Evolutionary conservation across 345 rosid species (phyloP), one percentile per base, ranked within the genome.

Genomic region (Brassica carinata): DNA sequence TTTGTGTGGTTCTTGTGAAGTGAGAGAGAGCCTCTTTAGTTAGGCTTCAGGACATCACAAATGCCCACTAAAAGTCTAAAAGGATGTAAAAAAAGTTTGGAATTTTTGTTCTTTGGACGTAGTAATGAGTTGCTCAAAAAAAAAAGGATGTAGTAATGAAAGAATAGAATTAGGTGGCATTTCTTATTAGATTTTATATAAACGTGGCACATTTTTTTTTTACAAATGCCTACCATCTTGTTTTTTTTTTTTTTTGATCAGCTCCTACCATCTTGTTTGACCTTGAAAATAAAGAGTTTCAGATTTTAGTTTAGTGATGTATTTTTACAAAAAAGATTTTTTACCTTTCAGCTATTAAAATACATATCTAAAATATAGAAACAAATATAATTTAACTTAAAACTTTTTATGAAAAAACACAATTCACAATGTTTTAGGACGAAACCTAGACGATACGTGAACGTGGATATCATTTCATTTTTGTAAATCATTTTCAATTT

Each of bases 1-100:
- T 19, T 71, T 76, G 84, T 72, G 84, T 82, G 84, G 84, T 61
- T 68, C 71, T 82, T 61, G 78, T 82, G 40, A 17, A 72, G 27
- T 75, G 72, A 34, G 78, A 73, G n/a, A 14, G 51, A 51, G 71
- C 26, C 73, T 71, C 0, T 74, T 71, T 66, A 13, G 64, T 70
- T 76, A 67, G 73, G 67, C 62, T 29, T 75, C 40, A 27, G 72
- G n/a, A 8, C 79, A 63, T 81, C 73, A 71, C 69, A 71, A 58
- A 30, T 58, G 18, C 76, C 81, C 75, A 57, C 77, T 81, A 57
- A 7, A 45, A 34, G 7, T 23, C 26, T 23, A 33, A 33, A 62
- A 66, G 26, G 13, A 38, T 38, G 9, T 38, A 7, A 43, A 43
- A 10, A 40, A 19, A n/a, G 36, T 6, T 40, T 15, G 59, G 72